A percentile compares a stretch with the other conserved stretches of the same genome.
Evolutionary conservation across 495 filamentous ascomycete genomes (phyloP).

Genomic region (Xylaria grammica): DNA sequence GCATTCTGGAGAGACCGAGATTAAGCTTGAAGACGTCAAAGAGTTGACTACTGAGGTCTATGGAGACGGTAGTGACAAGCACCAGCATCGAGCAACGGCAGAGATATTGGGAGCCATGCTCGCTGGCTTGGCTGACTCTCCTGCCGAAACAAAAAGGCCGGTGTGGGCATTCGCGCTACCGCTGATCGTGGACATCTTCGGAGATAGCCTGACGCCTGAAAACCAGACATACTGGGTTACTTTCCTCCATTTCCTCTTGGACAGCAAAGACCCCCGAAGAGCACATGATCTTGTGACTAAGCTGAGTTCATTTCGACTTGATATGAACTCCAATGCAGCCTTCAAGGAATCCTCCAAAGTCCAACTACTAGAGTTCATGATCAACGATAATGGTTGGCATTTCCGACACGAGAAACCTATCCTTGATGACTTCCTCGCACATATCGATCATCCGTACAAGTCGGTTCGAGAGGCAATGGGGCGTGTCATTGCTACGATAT

Average conservation of each 20-base stretch:
- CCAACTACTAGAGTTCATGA: constrained; percentile 84
- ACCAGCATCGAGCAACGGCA: constrained; percentile 94
- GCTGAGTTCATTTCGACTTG: constrained; percentile 83
- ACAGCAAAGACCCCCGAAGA: constrained; percentile 80
- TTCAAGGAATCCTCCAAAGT: constrained; percentile 99
- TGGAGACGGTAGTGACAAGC: constrained; percentile 94
- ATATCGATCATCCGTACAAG: constrained; percentile 98
- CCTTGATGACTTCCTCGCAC: constrained; percentile 82
- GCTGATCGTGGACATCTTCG: constrained; percentile 82
- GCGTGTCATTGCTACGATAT: constrained; percentile 82
- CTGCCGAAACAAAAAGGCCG: constrained; percentile 67
- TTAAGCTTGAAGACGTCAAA: constrained; percentile 87
- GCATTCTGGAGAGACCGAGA: constrained; percentile 70
- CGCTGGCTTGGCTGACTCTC: constrained; percentile 72
- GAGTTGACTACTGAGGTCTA: constrained; percentile 75
- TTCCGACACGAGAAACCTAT: constrained; percentile 91
- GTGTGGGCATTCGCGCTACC: constrained; percentile 92
- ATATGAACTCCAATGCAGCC: constrained; percentile 93
- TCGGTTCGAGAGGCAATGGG: constrained; percentile 94
- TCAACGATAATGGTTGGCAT: constrained; percentile 92
- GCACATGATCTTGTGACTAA: constrained; percentile 85
- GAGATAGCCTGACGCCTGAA: constrained; percentile 90
- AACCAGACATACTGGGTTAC: constrained; percentile 94
- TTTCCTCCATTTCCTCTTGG: constrained; percentile 83
- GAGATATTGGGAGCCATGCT: constrained; percentile 91